Evolutionary conservation across 2,329 filamentous ascomycete genomes (phyloP).

Genomic region (Scedosporium apiospermum): DNA sequence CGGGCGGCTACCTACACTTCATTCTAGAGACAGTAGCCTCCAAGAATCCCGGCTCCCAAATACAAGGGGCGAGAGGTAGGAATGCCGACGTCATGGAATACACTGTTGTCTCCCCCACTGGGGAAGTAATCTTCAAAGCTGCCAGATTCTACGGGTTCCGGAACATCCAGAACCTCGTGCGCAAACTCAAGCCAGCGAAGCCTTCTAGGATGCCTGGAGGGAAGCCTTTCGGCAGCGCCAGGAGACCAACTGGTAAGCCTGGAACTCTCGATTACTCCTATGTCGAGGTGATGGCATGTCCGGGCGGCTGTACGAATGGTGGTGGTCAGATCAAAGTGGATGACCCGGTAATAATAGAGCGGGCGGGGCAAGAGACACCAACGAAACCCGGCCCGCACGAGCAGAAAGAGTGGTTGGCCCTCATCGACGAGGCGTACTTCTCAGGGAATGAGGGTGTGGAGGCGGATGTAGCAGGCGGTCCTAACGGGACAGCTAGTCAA

Average conservation of each 20-base stretch:
- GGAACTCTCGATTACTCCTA: slow-evolving; percentile 65
- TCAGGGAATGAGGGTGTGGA: slow-evolving; percentile 53
- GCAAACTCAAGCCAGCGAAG: slow-evolving; percentile 75
- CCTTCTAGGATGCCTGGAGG: slow-evolving; percentile 73
- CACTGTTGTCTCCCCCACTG: slow-evolving; percentile 47
- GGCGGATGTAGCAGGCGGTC: slow-evolving; percentile 12
- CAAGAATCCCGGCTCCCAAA: slow-evolving; percentile 59
- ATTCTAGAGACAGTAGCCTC: slow-evolving; percentile 68
- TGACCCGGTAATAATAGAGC: slow-evolving; percentile 54
- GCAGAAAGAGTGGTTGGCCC: slow-evolving; percentile 76
- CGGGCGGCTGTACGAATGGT: slow-evolving; percentile 96
- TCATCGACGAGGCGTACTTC: slow-evolving; percentile 85
- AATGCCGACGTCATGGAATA: slow-evolving; percentile 92
- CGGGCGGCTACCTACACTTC: slow-evolving; percentile 81
- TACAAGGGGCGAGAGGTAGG: slow-evolving; percentile 65
- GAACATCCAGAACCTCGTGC: slow-evolving; percentile 95
- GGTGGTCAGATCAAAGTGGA: slow-evolving; percentile 90
- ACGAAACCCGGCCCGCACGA: slow-evolving; percentile 60
- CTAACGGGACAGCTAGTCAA: neutral
- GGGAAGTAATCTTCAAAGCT: slow-evolving; percentile 60
- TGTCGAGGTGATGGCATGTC: slow-evolving; percentile 98
- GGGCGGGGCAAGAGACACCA: slow-evolving; percentile 27
- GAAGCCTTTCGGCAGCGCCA: slow-evolving; percentile 46
- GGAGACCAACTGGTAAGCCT: slow-evolving; percentile 38
- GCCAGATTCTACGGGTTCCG: slow-evolving; percentile 95